phyloP scores from a whole-genome alignment of 306 rosid genomes.

The Acacia crassicarpa region DNA sequence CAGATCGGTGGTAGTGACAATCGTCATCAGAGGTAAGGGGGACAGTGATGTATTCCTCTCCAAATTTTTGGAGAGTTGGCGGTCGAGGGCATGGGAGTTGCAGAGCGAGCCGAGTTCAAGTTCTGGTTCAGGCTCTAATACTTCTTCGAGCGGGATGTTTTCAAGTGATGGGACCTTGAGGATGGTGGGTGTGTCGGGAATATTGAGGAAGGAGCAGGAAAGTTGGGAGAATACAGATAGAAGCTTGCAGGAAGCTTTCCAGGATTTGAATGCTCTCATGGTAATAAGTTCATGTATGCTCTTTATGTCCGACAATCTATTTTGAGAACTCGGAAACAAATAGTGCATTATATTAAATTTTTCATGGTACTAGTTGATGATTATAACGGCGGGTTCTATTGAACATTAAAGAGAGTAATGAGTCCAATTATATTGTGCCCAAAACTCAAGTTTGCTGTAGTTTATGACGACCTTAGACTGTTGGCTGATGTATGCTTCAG shows the following conservation, averaged over 20 bases:
- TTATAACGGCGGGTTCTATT: not conserved
- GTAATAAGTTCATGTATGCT: conserved; percentile 38
- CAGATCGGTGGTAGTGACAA: conserved; percentile 60
- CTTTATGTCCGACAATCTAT: not conserved
- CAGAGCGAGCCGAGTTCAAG: conserved; percentile 32
- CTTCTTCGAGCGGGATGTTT: conserved; percentile 54
- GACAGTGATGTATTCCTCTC: conserved; percentile 68
- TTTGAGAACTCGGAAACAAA: not conserved
- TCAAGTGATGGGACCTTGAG: conserved; percentile 80
- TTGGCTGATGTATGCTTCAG: conserved; percentile 14
- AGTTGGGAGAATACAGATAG: conserved; percentile 97
- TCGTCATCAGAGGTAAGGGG: conserved; percentile 81
- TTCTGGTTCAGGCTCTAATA: conserved; percentile 9
- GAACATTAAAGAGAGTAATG: not conserved
- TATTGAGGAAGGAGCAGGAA: conserved; percentile 95
- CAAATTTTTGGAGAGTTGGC: conserved; percentile 87
- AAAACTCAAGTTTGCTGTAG: conserved; percentile 19
- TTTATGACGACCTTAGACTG: not conserved
- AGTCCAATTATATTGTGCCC: not conserved
- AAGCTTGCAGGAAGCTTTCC: conserved; percentile 97
- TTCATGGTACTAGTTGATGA: not conserved
- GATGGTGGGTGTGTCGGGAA: conserved; percentile 97
- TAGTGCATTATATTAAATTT: not conserved
- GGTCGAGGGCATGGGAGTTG: conserved; percentile 75
- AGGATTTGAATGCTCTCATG: conserved; percentile 98